Evolutionary conservation across 2,329 filamentous ascomycete species (phyloP), one percentile per base, ranked within the genome.

Genomic region (Clathrospora elynae): DNA sequence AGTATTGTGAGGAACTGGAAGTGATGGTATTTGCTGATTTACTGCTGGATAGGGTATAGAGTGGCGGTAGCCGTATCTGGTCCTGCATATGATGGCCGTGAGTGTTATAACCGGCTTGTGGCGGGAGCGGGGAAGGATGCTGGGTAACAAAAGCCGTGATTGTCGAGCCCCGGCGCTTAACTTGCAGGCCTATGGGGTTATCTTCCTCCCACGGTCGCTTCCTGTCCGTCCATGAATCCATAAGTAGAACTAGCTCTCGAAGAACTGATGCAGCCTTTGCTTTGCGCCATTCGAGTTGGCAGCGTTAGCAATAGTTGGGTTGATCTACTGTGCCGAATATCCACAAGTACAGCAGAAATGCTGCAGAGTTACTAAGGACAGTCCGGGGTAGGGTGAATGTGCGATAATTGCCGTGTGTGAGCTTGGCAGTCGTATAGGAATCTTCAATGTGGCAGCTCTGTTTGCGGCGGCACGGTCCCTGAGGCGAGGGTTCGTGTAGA

Each of bases 171-270:
- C 50, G 55, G 42, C 56, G 57, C 45, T 49, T 57, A 38, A 34
- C 18, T 29, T 43, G 52, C 33, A 40, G 25, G 26, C 53, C 48
- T 34, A 48, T 46, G 43, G 42, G 28, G 29, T 31, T 52, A 10
- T 59, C 50, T 34, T 64, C 55, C 47, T 65, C 64, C 64, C 63
- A 64, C 57, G 57, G 57, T 46, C 65, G 52, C 55, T 67, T 67
- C 43, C 53, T 59, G 47, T 44, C 46, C 18, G 53, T 53, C 40
- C 53, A 46, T 51, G 56, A 57, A 41, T 62, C 61, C 64, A 68
- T 66, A 43, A 53, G 55, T 62, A 24, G 49, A 35, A 50, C 49
- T 40, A 45, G 46, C 51, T 46, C 51, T 51, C 32, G 36, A 41
- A 42, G 40, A 56, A 40, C 42, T 38, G 30, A 43, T 43, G 46